phyloP scores from a whole-genome alignment of 495 filamentous ascomycete species.

The Neurospora sublineolata region DNA sequence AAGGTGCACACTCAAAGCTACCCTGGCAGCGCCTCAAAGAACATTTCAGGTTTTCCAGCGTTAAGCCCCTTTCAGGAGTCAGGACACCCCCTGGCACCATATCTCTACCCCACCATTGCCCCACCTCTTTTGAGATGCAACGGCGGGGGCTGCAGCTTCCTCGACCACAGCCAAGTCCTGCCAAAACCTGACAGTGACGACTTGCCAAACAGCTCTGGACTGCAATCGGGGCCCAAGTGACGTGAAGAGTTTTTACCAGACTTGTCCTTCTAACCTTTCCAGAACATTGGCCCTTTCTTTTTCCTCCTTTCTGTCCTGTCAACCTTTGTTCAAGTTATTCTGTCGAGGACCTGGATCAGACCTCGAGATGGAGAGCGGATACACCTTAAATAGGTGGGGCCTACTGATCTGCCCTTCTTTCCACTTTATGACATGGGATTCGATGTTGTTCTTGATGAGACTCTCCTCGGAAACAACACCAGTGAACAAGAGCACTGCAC shows the following conservation, averaged over 20 bases:
- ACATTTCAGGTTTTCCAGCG: neutral
- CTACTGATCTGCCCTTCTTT: neutral
- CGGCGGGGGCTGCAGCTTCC: neutral
- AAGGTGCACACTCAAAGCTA: neutral
- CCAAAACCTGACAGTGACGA: neutral
- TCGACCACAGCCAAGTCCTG: constrained; percentile 1
- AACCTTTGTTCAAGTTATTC: neutral
- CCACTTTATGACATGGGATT: neutral
- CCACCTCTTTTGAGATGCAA: neutral
- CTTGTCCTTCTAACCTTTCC: neutral
- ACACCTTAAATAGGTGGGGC: neutral
- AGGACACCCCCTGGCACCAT: neutral
- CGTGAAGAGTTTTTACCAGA: constrained; percentile 1
- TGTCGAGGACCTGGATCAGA: neutral
- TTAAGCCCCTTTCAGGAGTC: neutral
- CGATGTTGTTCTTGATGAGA: neutral
- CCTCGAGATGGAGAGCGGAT: neutral
- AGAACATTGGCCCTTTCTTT: neutral
- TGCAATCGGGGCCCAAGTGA: neutral
- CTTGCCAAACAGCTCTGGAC: neutral
- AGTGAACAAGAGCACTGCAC: neutral
- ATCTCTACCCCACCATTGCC: constrained; percentile 4
- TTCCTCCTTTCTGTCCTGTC: neutral
- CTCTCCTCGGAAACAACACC: neutral
- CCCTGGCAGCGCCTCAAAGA: neutral